Base-by-base conservation (phyloP, 176 grass and related monocot species). In the Carex myosuroides region DNA sequence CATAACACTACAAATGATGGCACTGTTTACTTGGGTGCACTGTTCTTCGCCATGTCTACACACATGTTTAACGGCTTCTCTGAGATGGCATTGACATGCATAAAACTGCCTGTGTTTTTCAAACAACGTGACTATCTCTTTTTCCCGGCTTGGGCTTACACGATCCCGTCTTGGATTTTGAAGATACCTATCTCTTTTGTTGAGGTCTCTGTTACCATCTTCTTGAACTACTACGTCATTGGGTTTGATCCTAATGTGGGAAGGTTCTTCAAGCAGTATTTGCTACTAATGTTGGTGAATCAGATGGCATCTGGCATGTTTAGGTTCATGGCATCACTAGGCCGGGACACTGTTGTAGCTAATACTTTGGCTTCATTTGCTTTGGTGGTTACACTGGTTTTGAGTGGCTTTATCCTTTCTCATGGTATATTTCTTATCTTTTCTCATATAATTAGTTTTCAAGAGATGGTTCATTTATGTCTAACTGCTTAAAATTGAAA, bases 71-170 rank as follows among this genome's bases (percentile, higher is more conserved):
- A 91, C 26, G 92, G 92, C 30, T 91, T 94, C 80, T 88, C 92
- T 1, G 92, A 94, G 75, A 76, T 94, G 12, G 90, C 92, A 22
- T 84, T 94, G 85, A 91, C 90, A 64, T 86, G 85, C 64, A 84
- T 91, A 26, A 94, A 94, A 70, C 78, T 94, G 64, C 92, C 92
- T 0, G 88, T 94, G 46, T 94, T 94, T 84, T 94, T 88, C 69
- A 94, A 94, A 80, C 92, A 94, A 86, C 87, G 90, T 20, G 92
- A 91, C 70, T 88, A 81, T 79, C 87, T 89, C 79, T 94, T 94
- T 80, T 91, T 88, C 63, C 92, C 92, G 6, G 56, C 90, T 60
- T 94, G 92, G 92, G 83, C 88, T 30, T 94, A 94, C 48, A 60
- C 90, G 24, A 48, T 94, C 67, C 92, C 92, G 6, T 85, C 86